These are phyloP conservation scores for Tetramitus jugosus DNA, from an alignment of 208 protist genomes.

Conservation along the genomic window DNA sequence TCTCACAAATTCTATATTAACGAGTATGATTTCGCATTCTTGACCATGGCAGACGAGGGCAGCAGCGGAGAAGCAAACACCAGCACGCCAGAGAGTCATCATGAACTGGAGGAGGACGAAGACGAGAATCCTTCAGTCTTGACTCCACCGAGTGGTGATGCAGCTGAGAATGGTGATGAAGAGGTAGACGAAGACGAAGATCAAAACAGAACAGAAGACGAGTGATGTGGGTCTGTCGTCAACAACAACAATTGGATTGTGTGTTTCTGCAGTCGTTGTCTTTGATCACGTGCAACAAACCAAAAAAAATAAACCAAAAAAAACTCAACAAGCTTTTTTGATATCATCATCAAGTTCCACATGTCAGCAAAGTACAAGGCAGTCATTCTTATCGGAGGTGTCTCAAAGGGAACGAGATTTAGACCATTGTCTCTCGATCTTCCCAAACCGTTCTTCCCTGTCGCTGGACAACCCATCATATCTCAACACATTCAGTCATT, in stretches of 20 bases:
- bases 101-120: not conserved
- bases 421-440: constrained; percentile 88
- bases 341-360: too few species aligned
- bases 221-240: too few species aligned
- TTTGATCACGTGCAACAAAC: too few species aligned
- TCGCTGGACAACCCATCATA: constrained; percentile 94
- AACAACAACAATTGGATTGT: too few species aligned
- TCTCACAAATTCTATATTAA: not conserved
- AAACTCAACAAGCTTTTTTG: too few species aligned
- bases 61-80: not conserved
- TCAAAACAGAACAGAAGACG: too few species aligned
- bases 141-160: not conserved
- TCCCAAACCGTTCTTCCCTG: constrained; percentile 92
- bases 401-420: constrained; percentile 72
- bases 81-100: not conserved
- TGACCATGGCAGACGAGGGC: not conserved
- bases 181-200: not conserved
- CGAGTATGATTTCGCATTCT: not conserved
- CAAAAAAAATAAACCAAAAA: too few species aligned
- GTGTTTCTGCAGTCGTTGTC: too few species aligned
- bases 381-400: constrained; percentile 89
- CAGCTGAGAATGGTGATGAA: not conserved
- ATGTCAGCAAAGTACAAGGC: too few species aligned
- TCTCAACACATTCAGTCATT: constrained; percentile 92
- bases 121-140: not conserved